Evolutionary conservation across 139 green algal species (phyloP).

Genomic region (Marvania coccoides): DNA sequence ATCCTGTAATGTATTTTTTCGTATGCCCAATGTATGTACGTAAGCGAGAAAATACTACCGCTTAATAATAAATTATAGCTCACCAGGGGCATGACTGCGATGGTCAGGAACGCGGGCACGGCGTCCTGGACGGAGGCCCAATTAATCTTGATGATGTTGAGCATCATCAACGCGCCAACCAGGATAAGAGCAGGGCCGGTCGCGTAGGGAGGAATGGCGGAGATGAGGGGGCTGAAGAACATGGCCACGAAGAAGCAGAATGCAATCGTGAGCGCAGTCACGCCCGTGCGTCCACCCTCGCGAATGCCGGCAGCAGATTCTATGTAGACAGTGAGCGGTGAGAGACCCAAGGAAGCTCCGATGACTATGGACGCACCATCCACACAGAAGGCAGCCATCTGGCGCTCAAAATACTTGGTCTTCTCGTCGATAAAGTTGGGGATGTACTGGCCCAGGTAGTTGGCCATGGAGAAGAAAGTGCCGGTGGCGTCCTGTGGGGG

Average conservation of each 20-base stretch:
- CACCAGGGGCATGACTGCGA: constrained; percentile 13
- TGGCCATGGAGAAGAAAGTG: constrained; percentile 72
- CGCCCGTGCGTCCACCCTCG: constrained; percentile 61
- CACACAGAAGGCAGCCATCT: constrained; percentile 41
- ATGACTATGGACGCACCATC: constrained; percentile 58
- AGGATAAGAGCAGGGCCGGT: constrained; percentile 27
- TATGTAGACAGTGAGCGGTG: constrained; percentile 58
- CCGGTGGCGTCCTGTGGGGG: constrained; percentile 61
- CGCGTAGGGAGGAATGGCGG: constrained; percentile 26
- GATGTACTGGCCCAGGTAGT: constrained; percentile 51
- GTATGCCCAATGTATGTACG: too few relatives aligned
- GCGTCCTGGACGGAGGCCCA: neutral
- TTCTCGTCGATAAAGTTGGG: constrained; percentile 51
- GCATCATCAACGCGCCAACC: constrained; percentile 37
- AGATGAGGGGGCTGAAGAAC: constrained; percentile 76
- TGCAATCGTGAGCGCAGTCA: constrained; percentile 32
- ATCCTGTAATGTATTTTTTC: too few relatives aligned
- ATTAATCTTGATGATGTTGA: constrained; percentile 2
- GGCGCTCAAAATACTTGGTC: constrained; percentile 41
- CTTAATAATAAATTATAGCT: too few relatives aligned
- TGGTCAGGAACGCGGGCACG: constrained; percentile 7
- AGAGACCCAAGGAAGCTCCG: constrained; percentile 55
- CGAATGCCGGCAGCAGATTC: constrained; percentile 53
- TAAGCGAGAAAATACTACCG: too few relatives aligned
- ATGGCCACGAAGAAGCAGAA: constrained; percentile 64